These are phyloP conservation scores for Beauveria brongniartii DNA, from an alignment of 2,329 filamentous ascomycete species.

Conservation along the genomic window DNA sequence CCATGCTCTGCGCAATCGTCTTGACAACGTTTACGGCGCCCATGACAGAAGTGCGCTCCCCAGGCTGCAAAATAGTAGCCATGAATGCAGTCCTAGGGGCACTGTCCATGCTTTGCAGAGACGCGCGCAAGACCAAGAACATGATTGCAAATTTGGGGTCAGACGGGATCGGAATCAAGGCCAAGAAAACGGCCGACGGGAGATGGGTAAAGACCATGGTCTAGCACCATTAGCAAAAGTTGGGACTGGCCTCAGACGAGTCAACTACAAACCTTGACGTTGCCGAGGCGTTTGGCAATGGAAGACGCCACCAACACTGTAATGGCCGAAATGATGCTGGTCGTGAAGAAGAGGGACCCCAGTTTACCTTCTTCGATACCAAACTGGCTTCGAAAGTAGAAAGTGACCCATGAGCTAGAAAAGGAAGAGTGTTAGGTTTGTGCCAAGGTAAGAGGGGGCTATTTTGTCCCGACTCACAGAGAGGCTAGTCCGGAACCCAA, in stretches of 20 bases:
- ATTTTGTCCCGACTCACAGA: constrained; percentile 34
- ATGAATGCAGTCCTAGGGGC: constrained; percentile 64
- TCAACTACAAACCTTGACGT: constrained; percentile 49
- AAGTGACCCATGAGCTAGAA: constrained; percentile 47
- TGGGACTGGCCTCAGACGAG: not conserved
- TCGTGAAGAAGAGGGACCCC: constrained; percentile 47
- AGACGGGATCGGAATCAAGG: constrained; percentile 51
- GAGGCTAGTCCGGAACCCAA: constrained; percentile 64
- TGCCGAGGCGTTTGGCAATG: constrained; percentile 46
- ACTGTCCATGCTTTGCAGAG: constrained; percentile 60
- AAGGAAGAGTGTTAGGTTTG: not conserved
- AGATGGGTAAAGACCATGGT: constrained; percentile 72
- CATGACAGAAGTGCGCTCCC: constrained; percentile 64
- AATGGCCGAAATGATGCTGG: constrained; percentile 40
- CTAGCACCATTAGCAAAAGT: constrained; percentile 13
- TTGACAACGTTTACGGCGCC: constrained; percentile 63
- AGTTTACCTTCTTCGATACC: constrained; percentile 39
- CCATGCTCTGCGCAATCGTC: constrained; percentile 53
- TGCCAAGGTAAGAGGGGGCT: no score
- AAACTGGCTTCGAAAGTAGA: constrained; percentile 44
- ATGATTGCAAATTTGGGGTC: constrained; percentile 45
- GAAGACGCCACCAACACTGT: constrained; percentile 47
- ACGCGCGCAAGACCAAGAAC: constrained; percentile 54
- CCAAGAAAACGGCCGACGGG: constrained; percentile 57
- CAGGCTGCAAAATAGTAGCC: constrained; percentile 53